phyloP scores from a whole-genome alignment of 768 basidiomycete genomes.

The Chalciporus piperatus region DNA sequence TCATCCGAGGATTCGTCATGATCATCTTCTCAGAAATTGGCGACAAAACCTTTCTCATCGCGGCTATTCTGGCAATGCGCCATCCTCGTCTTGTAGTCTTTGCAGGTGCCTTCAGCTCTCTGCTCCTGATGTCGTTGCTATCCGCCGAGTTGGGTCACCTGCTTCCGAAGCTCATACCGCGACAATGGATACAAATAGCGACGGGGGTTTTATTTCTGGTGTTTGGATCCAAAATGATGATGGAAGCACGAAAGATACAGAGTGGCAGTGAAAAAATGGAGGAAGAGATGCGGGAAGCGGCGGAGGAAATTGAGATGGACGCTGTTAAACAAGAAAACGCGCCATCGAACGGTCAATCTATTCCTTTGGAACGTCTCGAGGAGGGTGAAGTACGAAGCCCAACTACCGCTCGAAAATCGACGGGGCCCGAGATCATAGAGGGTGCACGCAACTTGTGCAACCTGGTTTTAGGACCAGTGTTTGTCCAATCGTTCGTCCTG shows the following conservation, averaged over 20 bases:
- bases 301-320: conserved; percentile 90
- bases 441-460: conserved; percentile 81
- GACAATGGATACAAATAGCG: conserved; percentile 60
- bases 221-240: conserved; percentile 87
- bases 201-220: conserved; percentile 84
- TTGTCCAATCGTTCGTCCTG: conserved; percentile 91
- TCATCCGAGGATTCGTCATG: conserved; percentile 81
- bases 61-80: conserved; percentile 91
- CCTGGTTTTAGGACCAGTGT: conserved; percentile 84
- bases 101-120: conserved; percentile 81
- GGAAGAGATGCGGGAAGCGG: conserved; percentile 96
- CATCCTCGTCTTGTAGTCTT: conserved; percentile 87
- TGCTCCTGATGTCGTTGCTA: conserved; percentile 90
- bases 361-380: conserved; percentile 76
- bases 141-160: conserved; percentile 93
- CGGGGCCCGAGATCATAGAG: conserved; percentile 40
- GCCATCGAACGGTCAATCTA: conserved; percentile 36
- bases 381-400: conserved; percentile 45
- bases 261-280: conserved; percentile 75
- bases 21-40: conserved; percentile 93
- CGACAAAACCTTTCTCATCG: conserved; percentile 89
- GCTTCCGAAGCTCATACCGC: conserved; percentile 79
- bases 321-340: conserved; percentile 44
- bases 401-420: conserved; percentile 15
- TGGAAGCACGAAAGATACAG: conserved; percentile 81